A percentile compares a stretch with the other conserved stretches of the same genome.
These are phyloP conservation scores for Maudiozyma turicensis DNA, from an alignment of 805 yeast genomes.

Conservation along the genomic window DNA sequence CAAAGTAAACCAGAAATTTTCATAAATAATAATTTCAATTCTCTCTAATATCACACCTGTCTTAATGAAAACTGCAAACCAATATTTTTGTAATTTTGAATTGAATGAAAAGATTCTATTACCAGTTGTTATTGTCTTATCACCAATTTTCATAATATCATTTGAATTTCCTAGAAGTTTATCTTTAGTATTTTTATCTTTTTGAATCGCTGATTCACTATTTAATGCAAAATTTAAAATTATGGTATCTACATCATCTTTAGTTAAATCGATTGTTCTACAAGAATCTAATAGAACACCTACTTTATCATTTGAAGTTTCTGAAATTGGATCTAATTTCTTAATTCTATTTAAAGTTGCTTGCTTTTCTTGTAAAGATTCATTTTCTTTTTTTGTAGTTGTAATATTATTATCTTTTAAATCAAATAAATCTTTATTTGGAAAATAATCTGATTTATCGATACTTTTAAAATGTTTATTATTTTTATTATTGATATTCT, in stretches of 20 bases:
- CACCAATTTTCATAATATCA: neutral
- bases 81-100: constrained; percentile 4
- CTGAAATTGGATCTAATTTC: constrained; percentile 5
- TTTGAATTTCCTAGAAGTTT: neutral
- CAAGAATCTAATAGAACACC: constrained; percentile 2
- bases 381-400: neutral
- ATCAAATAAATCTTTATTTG: neutral
- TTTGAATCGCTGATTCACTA: neutral
- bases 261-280: constrained; percentile 5
- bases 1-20: constrained; percentile 16
- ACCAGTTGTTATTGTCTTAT: neutral
- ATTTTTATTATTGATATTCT: neutral
- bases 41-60: constrained; percentile 8
- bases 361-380: constrained; percentile 8
- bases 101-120: constrained; percentile 1
- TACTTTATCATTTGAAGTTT: constrained; percentile 3
- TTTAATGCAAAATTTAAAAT: constrained; percentile 6
- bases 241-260: constrained; percentile 11
- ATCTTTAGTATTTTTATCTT: neutral
- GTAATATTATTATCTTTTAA: too few species aligned
- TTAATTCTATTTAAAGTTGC: neutral
- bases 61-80: constrained; percentile 6
- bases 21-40: constrained; percentile 13
- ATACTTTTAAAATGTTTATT: neutral
- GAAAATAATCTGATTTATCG: neutral